phyloP scores from a whole-genome alignment of 768 basidiomycete genomes.

The Tubosaeta sp. region DNA sequence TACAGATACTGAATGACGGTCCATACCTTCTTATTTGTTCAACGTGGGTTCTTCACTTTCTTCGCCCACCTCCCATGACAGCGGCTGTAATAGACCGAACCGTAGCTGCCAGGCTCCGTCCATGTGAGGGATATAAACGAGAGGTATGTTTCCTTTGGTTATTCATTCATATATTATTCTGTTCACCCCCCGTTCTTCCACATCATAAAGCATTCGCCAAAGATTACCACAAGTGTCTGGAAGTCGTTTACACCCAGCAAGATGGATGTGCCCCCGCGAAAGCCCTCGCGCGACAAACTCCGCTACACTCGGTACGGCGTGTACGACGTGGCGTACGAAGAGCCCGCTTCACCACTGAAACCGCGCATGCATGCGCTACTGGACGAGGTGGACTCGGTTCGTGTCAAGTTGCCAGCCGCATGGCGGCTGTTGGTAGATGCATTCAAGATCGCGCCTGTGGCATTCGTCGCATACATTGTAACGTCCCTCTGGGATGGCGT shows the following conservation, averaged over 20 bases:
- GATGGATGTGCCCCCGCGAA: background rate
- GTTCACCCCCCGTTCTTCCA: background rate
- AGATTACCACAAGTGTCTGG: background rate
- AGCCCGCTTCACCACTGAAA: background rate
- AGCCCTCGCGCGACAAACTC: conserved; percentile 3
- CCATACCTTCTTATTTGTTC: background rate
- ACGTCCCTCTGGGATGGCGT: conserved; percentile 29
- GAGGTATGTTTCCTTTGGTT: background rate
- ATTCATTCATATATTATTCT: background rate
- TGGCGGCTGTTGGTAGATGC: conserved; percentile 14
- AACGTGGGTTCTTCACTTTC: background rate
- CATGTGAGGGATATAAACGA: background rate
- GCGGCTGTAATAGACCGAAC: conserved; percentile 4
- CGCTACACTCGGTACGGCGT: conserved; percentile 17
- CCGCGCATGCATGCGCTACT: background rate
- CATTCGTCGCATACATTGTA: conserved; percentile 21
- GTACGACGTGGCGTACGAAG: conserved; percentile 22
- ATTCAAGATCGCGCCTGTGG: conserved; percentile 17
- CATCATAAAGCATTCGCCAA: background rate
- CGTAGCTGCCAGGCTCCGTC: background rate
- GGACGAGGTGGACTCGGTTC: background rate
- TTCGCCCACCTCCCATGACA: background rate
- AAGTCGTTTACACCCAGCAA: background rate
- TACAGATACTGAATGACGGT: conserved; percentile 4
- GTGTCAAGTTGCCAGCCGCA: conserved; percentile 1